Conservation (phyloP, 352 stramenopile genomes). For the Phytophthora crassamura region DNA sequence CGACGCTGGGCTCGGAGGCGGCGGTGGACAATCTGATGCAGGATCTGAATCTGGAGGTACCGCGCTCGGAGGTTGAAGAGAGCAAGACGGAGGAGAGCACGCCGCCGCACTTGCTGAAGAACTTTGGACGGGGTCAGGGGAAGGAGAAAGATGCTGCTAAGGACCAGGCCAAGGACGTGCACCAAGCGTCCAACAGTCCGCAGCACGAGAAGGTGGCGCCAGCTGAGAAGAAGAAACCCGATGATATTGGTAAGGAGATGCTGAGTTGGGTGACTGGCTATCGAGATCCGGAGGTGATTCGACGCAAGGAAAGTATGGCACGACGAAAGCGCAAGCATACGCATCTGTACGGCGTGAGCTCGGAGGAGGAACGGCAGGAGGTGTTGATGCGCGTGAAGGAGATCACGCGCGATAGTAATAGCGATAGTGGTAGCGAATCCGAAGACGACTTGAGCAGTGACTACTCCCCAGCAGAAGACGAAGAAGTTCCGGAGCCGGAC, state of each 20-base stretch:
- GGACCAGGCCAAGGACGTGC: slow-evolving; percentile 27
- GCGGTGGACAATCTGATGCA: slow-evolving; percentile 59
- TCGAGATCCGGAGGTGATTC: slow-evolving; percentile 61
- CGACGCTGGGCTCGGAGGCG: slow-evolving; percentile 45
- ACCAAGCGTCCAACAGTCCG: slow-evolving; percentile 38
- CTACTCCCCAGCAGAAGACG: slow-evolving; percentile 51
- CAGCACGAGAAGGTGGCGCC: slow-evolving; percentile 22
- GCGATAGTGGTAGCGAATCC: slow-evolving; percentile 38
- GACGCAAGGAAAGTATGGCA: slow-evolving; percentile 59
- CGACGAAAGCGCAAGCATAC: slow-evolving; percentile 49
- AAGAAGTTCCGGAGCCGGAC: slow-evolving; percentile 38
- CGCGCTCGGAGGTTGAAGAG: slow-evolving; percentile 40
- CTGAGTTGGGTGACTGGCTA: slow-evolving; percentile 61
- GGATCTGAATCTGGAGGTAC: slow-evolving; percentile 55
- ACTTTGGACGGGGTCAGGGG: not conserved
- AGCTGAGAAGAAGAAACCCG: slow-evolving; percentile 8
- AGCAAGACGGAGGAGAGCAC: slow-evolving; percentile 65
- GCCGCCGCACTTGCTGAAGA: slow-evolving; percentile 40
- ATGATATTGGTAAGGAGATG: slow-evolving; percentile 56
- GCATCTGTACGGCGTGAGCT: slow-evolving; percentile 45
- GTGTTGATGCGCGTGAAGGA: slow-evolving; percentile 45
- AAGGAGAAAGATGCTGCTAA: slow-evolving; percentile 9
- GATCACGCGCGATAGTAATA: slow-evolving; percentile 38
- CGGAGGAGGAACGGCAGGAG: slow-evolving; percentile 49
- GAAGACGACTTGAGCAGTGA: slow-evolving; percentile 49